Percentiles rank a stretch among this genome's conserved stretches.
Conservation (phyloP, 768 basidiomycete genomes). For the Suillus occidentalis region DNA sequence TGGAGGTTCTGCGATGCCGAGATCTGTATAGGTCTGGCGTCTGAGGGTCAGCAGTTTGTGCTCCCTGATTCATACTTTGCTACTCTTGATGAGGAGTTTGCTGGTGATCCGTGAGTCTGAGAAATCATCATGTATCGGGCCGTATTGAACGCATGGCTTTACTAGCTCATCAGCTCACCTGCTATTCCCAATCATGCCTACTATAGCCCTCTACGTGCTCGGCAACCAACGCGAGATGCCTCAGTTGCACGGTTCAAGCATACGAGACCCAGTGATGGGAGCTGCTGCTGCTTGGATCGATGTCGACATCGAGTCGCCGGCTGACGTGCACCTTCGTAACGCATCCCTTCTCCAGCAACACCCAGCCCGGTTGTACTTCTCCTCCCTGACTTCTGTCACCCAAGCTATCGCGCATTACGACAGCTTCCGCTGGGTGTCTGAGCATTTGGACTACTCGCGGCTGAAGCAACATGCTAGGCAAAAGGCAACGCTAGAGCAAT, state of each 20-base stretch:
- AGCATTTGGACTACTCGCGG: conserved; percentile 52
- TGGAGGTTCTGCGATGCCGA: conserved; percentile 51
- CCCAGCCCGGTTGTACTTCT: conserved; percentile 52
- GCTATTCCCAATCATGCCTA: conserved; percentile 58
- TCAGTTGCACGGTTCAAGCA: conserved; percentile 10
- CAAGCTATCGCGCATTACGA: conserved; percentile 57
- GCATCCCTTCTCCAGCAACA: conserved; percentile 57
- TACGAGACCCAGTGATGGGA: conserved; percentile 16
- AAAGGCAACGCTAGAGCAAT: conserved; percentile 51
- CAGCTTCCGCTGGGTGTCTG: conserved; percentile 55
- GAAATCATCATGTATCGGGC: conserved; percentile 7
- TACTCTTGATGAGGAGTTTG: conserved; percentile 50
- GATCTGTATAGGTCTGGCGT: conserved; percentile 53
- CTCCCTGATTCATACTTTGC: conserved; percentile 55
- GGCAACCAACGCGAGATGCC: conserved; percentile 30
- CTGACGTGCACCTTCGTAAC: conserved; percentile 62
- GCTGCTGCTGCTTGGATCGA: conserved; percentile 38
- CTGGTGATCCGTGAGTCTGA: conserved; percentile 26
- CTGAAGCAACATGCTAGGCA: conserved; percentile 58
- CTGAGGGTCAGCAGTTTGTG: conserved; percentile 57
- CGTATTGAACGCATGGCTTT: background rate
- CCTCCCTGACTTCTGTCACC: conserved; percentile 50
- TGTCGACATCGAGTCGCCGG: conserved; percentile 49
- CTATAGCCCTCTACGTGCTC: conserved; percentile 53
- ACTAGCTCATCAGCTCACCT: conserved; percentile 47